Conservation (phyloP, 768 basidiomycete genomes). For the Mycena belliarum region DNA sequence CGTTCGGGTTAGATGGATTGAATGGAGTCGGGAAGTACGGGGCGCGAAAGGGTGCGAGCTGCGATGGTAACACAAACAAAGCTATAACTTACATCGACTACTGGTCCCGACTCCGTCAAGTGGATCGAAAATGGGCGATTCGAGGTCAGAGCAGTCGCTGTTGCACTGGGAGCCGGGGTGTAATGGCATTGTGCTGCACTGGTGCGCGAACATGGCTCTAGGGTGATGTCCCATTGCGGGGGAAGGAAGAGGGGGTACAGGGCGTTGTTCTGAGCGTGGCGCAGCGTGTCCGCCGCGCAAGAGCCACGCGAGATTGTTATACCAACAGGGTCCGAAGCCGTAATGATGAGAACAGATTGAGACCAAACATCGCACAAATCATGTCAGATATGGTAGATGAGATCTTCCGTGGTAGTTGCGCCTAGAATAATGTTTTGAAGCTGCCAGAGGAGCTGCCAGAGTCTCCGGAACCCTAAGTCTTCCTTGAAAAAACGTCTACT, state of each 20-base stretch:
- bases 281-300: slow-evolving; percentile 19
- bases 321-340: slow-evolving; percentile 13
- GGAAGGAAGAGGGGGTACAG: slow-evolving; percentile 6
- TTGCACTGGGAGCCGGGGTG: slow-evolving; percentile 51
- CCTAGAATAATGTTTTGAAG: no score
- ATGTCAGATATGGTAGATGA: no score
- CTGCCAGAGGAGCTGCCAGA: no score
- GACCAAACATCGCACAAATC: slow-evolving; percentile 6
- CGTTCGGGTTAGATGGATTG: not conserved
- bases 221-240: slow-evolving; percentile 13
- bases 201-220: not conserved
- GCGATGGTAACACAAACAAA: slow-evolving; percentile 47
- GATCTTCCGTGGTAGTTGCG: not conserved
- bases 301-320: slow-evolving; percentile 18
- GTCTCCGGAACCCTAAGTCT: no score
- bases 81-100: slow-evolving; percentile 41
- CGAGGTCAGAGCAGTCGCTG: slow-evolving; percentile 75
- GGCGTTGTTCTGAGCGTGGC: not conserved
- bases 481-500: no score
- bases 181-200: not conserved
- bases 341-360: slow-evolving; percentile 2
- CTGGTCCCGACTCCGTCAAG: slow-evolving; percentile 50
- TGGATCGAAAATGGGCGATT: slow-evolving; percentile 66
- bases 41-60: slow-evolving; percentile 39
- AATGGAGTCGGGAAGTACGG: slow-evolving; percentile 38